Evolutionary conservation across 192 early-diverging fungal species (phyloP), one percentile per base, ranked within the genome.

Genomic region (Coemansia sp.): DNA sequence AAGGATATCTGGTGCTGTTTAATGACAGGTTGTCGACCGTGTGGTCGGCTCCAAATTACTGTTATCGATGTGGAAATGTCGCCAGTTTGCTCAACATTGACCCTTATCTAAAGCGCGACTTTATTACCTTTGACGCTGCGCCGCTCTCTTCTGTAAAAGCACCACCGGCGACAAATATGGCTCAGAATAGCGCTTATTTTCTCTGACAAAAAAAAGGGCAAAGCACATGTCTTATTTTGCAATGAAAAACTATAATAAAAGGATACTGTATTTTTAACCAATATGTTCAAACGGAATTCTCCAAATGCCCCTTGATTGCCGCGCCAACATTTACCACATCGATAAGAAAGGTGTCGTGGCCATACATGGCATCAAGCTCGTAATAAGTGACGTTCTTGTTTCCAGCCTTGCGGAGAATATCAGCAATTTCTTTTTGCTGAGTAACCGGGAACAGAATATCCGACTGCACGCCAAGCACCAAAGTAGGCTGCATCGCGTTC

Each of bases 1-100:
- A 99, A 71, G 95, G 97, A 14, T 99, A 91, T 83, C 32, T 71
- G 67, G 72, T 80, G 24, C 68, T 66, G 56, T 80, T 80, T 42
- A 80, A 98, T 62, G 90, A 97, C 59, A 92, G 93, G 60, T 82
- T 99, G 57, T 95, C 97, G 7, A 99, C 97, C 8, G 88, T 90
- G 20, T 97, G 97, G 97, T 92, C 90, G 35, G 95, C 94, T 13
- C 94, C 94, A 50, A 96, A 98, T 66, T 98, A 98, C 78, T 98
- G 96, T 71, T 98, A 98, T 78, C 85, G 96, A 25, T 98, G 96
- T 67, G 95, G 94, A 39, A 97, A 99, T 68, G 92, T 97, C 22
- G 95, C 95, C 9, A 91, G 93, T 32, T 91, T 99, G 58, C 89
- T 96, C 85, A 87, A 50, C 66, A 85, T 98, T 16, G 71, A 72